phyloP scores from a whole-genome alignment of 1,284 basidiomycete species.

The Gastroboletus turbinatus region DNA sequence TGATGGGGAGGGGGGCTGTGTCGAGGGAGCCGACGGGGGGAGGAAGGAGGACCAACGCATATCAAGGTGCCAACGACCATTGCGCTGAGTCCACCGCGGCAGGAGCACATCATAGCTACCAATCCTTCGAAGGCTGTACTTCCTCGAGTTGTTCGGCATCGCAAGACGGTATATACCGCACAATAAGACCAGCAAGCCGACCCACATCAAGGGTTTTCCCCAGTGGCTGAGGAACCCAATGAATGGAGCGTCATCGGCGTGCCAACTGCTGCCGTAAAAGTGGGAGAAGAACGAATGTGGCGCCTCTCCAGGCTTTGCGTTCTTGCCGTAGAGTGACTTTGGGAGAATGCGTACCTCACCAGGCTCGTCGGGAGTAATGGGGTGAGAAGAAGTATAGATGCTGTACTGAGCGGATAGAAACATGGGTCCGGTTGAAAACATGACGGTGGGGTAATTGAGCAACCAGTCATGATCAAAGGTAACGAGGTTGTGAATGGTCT shows the following conservation, averaged over 20 bases:
- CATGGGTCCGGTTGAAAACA: conserved; percentile 99
- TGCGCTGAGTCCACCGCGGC: conserved; percentile 65
- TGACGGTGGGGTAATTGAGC: conserved; percentile 97
- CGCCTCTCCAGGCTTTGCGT: conserved; percentile 80
- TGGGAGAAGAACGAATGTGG: conserved; percentile 94
- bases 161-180: conserved; percentile 63
- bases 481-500: conserved; percentile 89
- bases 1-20: conserved; percentile 51
- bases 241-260: conserved; percentile 91
- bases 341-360: conserved; percentile 86
- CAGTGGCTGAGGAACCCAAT: conserved; percentile 86
- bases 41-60: conserved; percentile 59
- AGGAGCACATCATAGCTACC: conserved; percentile 75
- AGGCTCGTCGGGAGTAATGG: conserved; percentile 50
- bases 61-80: conserved; percentile 71
- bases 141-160: conserved; percentile 56
- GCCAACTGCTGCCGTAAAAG: conserved; percentile 97
- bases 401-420: conserved; percentile 88
- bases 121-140: conserved; percentile 57
- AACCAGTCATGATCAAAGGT: conserved; percentile 94
- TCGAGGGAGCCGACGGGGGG: conserved; percentile 47
- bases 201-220: conserved; percentile 85
- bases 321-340: conserved; percentile 95
- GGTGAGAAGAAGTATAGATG: conserved; percentile 75
- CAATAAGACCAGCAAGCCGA: conserved; percentile 72